Percentiles rank a stretch among this genome's conserved stretches.
Evolutionary conservation across 1,139 yeast species (phyloP).

Genomic region (Kazachstania sp.): DNA sequence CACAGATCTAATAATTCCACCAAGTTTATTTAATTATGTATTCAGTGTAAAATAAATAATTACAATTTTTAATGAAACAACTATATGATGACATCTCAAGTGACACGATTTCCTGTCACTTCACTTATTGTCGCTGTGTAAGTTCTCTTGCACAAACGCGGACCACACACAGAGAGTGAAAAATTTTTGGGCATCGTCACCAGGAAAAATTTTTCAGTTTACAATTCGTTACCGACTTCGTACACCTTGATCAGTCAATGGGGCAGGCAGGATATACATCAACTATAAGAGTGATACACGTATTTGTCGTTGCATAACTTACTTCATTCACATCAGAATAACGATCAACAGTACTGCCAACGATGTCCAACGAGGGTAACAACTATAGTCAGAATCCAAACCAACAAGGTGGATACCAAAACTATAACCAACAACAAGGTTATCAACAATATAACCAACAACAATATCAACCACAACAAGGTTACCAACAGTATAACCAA

Average conservation of each 20-base stretch:
- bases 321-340: not conserved
- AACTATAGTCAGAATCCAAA: constrained; percentile 10
- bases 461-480: constrained; percentile 6
- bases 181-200: not conserved
- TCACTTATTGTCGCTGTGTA: not conserved
- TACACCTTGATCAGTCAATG: too few species aligned
- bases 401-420: constrained; percentile 22
- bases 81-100: not conserved
- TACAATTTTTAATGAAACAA: not conserved
- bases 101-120: not conserved
- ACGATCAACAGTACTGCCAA: not conserved
- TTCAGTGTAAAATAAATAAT: not conserved
- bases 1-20: constrained; percentile 2
- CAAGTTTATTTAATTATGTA: not conserved
- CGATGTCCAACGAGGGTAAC: constrained; percentile 25
- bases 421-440: constrained; percentile 18
- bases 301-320: not conserved
- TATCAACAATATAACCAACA: constrained; percentile 8
- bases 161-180: not conserved
- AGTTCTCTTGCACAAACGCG: not conserved
- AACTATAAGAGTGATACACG: too few species aligned
- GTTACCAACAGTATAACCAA: constrained; percentile 14
- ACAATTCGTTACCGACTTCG: too few species aligned
- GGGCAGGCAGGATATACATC: too few species aligned
- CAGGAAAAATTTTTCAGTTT: not conserved